Evolutionary conservation across 2,329 filamentous ascomycete species (phyloP).

Genomic region (Penicillium crustosum): DNA sequence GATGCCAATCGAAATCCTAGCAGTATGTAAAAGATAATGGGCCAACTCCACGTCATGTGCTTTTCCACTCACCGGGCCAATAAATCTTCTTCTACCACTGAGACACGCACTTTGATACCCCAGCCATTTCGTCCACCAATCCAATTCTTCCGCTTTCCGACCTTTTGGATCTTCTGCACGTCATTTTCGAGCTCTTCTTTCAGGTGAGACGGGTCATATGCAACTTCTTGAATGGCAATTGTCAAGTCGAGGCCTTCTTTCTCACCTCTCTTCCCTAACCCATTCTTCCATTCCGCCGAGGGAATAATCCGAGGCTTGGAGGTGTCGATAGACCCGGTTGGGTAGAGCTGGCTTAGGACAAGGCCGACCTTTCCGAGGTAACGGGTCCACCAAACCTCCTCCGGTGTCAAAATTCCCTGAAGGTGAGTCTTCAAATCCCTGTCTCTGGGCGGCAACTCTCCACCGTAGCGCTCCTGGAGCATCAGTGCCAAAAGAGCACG

Average conservation of each 20-base stretch:
- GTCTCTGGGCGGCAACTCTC: slow-evolving; percentile 36
- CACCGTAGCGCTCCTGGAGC: slow-evolving; percentile 36
- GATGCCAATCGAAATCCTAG: neutral
- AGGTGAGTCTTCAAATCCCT: slow-evolving; percentile 29
- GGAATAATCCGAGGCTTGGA: slow-evolving; percentile 29
- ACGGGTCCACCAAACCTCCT: slow-evolving; percentile 39
- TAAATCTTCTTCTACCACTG: slow-evolving; percentile 21
- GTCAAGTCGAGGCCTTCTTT: slow-evolving; percentile 31
- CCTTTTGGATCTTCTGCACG: slow-evolving; percentile 32
- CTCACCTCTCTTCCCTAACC: slow-evolving; percentile 35
- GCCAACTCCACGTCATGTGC: neutral
- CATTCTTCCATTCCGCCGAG: slow-evolving; percentile 29
- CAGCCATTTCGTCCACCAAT: slow-evolving; percentile 34
- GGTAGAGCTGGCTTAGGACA: slow-evolving; percentile 33
- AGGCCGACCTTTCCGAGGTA: slow-evolving; percentile 35
- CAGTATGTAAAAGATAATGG: neutral
- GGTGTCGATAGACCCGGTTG: slow-evolving; percentile 29
- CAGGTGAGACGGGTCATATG: slow-evolving; percentile 26
- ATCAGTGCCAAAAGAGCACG: slow-evolving; percentile 36
- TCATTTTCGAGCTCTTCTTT: slow-evolving; percentile 27
- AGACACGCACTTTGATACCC: slow-evolving; percentile 27
- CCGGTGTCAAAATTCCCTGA: slow-evolving; percentile 29
- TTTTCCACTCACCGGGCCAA: neutral
- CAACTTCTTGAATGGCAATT: slow-evolving; percentile 26
- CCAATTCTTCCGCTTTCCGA: slow-evolving; percentile 41